Evolutionary conservation across 2,329 filamentous ascomycete species (phyloP), one percentile per base, ranked within the genome.

Genomic region (Pezizomycotina sp.): DNA sequence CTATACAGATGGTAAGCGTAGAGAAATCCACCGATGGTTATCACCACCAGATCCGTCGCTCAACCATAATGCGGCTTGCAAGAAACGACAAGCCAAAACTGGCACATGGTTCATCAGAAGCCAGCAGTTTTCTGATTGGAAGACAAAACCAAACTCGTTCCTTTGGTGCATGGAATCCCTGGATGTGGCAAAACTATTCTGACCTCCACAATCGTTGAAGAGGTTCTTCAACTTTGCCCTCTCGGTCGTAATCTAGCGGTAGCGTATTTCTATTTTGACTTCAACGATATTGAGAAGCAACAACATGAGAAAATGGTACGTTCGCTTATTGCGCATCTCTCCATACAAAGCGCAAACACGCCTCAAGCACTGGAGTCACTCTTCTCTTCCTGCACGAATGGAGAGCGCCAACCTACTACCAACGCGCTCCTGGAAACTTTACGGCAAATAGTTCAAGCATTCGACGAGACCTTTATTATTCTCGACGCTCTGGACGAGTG

Each of bases 181-280:
- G 22, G 22, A 12, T 24, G 22, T 12, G 22, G 22, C 8, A 24
- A 24, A 12, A 24, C 22, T 7, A 12, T 24, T 12, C 22, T 24
- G 7, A 12, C 22, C 12, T 24, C 22, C 7, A 12, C 8, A 10
- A 16, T 15, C 30, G 10, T 4, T 46, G 44, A 27, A 14, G 23
- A 22, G n/a, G n/a, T n/a, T n/a, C n/a, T n/a, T n/a, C n/a, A n/a
- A n/a, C n/a, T n/a, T n/a, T n/a, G n/a, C n/a, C n/a, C n/a, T n/a
- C n/a, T n/a, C n/a, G n/a, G n/a, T n/a, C n/a, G n/a, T n/a, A n/a
- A n/a, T n/a, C n/a, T n/a, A n/a, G n/a, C n/a, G n/a, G n/a, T n/a
- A n/a, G n/a, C n/a, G n/a, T 58, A 57, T 32, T 60, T 57, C 44
- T 58, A 55, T 38, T 60, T 60, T 29, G 53, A 55, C 34, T 62